Evolutionary conservation across 176 grass and related monocot species (phyloP), one percentile per base, ranked within the genome.

Genomic region (Juncus effusus): DNA sequence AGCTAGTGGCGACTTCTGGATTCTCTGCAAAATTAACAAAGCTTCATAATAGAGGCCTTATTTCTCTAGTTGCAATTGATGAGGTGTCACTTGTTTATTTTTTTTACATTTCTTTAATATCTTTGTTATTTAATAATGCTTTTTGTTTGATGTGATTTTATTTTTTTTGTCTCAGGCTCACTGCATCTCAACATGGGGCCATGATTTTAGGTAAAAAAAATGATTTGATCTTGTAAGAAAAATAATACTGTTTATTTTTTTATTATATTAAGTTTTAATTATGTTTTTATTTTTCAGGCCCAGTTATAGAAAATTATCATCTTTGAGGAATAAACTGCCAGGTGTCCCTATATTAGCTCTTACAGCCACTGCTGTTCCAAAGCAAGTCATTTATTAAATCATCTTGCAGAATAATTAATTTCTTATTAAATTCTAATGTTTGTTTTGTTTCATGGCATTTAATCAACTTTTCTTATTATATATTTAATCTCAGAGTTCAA

Each of bases 111-210:
- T 49, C 42, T 65, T 64, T 28, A 47, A 47, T 2, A 51, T 54
- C 51, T 66, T 54, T 60, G 11, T 57, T 82, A 5, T 62, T 42
- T 72, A 78, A 62, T 69, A 60, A 65, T 60, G 28, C 65, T 2
- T 19, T 68, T 51, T 37, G 44, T 14, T 39, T 65, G 40, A 54
- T 74, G 77, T 73, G 49, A 69, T 68, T 53, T 77, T n/a, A 65
- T 40, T 52, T 10, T 52, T 66, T 73, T 62, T 59, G 66, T 64
- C 75, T 71, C 63, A 96, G 93, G 93, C 93, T 82, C 88, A 96
- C 45, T 96, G 93, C 70, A 89, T 96, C 75, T 96, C 93, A 77
- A 74, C 74, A 54, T 96, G 93, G 93, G 93, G 93, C 63, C 93
- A 96, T 61, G 85, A 96, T 86, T 96, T 96, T 80, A 86, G 93